phyloP scores from a whole-genome alignment of 768 basidiomycete species.

The Leucosporidium creatinivorum region DNA sequence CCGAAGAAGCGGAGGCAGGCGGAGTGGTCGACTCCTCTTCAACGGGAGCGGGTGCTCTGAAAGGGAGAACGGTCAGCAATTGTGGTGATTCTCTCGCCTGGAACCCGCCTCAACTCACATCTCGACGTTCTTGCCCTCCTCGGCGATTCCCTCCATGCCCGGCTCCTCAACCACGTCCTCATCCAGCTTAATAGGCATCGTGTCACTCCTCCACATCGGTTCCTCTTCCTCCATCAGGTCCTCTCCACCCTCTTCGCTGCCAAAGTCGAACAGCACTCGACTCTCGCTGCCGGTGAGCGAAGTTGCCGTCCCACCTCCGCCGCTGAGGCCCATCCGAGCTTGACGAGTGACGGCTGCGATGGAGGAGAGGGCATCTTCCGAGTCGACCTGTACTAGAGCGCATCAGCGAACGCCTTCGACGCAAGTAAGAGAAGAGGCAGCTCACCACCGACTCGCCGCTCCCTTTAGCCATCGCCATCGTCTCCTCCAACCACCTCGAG shows the following conservation, averaged over 20 bases:
- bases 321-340: constrained; percentile 3
- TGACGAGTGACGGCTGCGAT: constrained; percentile 16
- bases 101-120: not conserved
- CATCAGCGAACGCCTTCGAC: not conserved
- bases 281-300: no score
- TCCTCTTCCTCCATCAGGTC: not conserved
- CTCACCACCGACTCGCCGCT: constrained; percentile 11
- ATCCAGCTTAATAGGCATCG: not conserved
- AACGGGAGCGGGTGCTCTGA: not conserved
- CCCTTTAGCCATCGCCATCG: constrained; percentile 1
- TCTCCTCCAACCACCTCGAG: constrained; percentile 18
- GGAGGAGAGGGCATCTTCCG: constrained; percentile 22
- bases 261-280: not conserved
- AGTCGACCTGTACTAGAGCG: constrained; percentile 6
- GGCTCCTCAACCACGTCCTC: not conserved
- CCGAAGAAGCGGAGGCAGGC: not conserved
- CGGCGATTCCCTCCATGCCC: no score
- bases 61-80: no score
- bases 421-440: not conserved
- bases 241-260: not conserved
- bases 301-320: no score
- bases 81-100: no score
- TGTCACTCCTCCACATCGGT: not conserved
- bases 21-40: not conserved
- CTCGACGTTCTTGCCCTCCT: not conserved